These are phyloP conservation scores for Drechslerella coelobrocha DNA, from an alignment of 2,329 filamentous ascomycete species.

Conservation along the genomic window DNA sequence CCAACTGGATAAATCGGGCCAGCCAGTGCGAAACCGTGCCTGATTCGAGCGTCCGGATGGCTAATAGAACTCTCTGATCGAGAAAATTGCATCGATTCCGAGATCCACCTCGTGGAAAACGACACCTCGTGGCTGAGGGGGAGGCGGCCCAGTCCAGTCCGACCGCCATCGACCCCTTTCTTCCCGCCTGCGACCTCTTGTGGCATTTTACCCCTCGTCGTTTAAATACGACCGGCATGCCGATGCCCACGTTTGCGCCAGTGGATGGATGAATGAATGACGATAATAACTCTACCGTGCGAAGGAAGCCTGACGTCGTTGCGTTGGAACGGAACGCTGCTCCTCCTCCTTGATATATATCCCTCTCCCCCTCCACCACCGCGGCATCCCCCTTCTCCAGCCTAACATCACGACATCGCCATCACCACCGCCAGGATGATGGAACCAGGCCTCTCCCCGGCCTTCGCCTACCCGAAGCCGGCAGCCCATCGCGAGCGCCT, in stretches of 20 bases:
- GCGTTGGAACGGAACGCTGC: not conserved
- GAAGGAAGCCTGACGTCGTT: not conserved
- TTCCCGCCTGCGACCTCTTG: not conserved
- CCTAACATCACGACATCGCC: not conserved
- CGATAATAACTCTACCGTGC: too few species aligned
- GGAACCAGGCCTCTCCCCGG: constrained; percentile 49
- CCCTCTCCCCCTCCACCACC: not conserved
- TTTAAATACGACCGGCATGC: not conserved
- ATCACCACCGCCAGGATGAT: constrained; percentile 36
- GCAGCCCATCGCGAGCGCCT: constrained; percentile 41
- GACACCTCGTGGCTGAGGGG: not conserved
- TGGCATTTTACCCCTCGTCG: not conserved
- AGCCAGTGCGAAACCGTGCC: constrained; percentile 6
- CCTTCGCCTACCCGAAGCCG: constrained; percentile 44
- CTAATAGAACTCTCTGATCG: not conserved
- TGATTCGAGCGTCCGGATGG: not conserved
- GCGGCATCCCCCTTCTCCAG: not conserved
- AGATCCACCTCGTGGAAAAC: not conserved
- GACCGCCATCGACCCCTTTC: constrained; percentile 3
- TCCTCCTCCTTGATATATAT: not conserved
- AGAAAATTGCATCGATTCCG: not conserved
- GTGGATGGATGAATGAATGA: not conserved
- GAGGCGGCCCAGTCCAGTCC: not conserved
- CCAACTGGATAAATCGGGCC: constrained; percentile 8
- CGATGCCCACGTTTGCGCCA: not conserved